Conservation (phyloP, 2,329 filamentous ascomycete species). For the Xylaria sp. region DNA sequence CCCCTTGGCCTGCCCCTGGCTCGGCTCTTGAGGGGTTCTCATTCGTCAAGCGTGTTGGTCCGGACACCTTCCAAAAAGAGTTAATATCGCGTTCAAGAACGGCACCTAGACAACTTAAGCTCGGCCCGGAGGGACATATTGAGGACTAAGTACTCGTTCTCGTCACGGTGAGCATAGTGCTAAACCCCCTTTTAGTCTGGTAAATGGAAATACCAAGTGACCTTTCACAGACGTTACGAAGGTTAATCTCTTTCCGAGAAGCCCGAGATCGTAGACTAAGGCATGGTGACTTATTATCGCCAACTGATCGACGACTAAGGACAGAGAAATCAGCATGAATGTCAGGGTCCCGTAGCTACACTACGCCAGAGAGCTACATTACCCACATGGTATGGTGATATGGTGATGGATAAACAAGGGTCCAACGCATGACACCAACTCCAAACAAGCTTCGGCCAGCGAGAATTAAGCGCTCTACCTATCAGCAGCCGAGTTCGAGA, state of each 20-base stretch:
- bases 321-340: too few relatives aligned
- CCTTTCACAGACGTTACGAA: neutral
- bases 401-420: slow-evolving; percentile 1
- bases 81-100: neutral
- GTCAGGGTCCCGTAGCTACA: slow-evolving; percentile 9
- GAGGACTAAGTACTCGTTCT: neutral
- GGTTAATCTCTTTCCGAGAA: too few relatives aligned
- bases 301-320: neutral
- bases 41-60: slow-evolving; percentile 10
- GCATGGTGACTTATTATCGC: neutral
- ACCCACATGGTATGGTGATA: neutral
- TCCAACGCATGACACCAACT: neutral
- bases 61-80: slow-evolving; percentile 27
- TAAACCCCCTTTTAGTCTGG: neutral
- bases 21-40: neutral
- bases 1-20: neutral
- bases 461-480: slow-evolving; percentile 9
- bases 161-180: neutral
- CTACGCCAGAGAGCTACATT: neutral
- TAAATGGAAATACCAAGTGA: neutral
- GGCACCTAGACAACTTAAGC: neutral
- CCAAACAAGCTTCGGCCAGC: slow-evolving; percentile 16
- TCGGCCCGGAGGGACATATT: neutral
- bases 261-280: neutral
- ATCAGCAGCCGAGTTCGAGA: slow-evolving; percentile 10